Base-by-base conservation (phyloP, 2,329 filamentous ascomycete species). In the Pezicula rhizophila region DNA sequence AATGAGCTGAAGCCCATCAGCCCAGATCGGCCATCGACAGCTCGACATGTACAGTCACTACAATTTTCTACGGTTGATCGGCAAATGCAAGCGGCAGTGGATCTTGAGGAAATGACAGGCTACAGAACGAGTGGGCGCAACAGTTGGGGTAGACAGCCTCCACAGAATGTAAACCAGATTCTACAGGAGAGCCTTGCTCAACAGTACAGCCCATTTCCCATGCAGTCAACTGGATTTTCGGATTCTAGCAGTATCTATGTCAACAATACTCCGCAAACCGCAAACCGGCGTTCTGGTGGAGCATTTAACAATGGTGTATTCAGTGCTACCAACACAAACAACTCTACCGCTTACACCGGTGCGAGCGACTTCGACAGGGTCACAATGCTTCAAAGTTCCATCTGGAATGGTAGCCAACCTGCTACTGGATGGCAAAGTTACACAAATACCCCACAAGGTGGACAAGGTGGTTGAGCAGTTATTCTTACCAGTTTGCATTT, bases 221-320 rank as follows among this genome's bases (percentile, higher is more conserved):
- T 49, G 12, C 49, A 52, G n/a, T 58, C 57, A 15, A 60, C 60
- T 35, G 58, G 54, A 6, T 79, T 79, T 53, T 74, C 76, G 12
- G 67, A 77, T 48, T 64, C 68, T 1, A 79, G 75, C 59, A 78
- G 74, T 53, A 55, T 80, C 18, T 77, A 75, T 49, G 70, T 68
- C 37, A 71, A 75, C 31, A 76, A 74, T 5, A 74, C 74, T 45
- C 51, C 58, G 20, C 50, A 40, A n/a, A 23, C 33, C 17, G 38
- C 46, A 46, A 49, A 47, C 41, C 38, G 39, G 26, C 39, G 42
- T 43, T 42, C 44, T 15, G 42, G n/a, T 42, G 42, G 49, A 31
- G 50, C 40, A 8, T 47, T 42, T 12, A 45, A 45, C 39, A 39
- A 31, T 40, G 45, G 14, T 25, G 8, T 39, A 33, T 48, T 51